phyloP scores from a whole-genome alignment of 176 grass and related monocot species.

The Carex scoparia region DNA sequence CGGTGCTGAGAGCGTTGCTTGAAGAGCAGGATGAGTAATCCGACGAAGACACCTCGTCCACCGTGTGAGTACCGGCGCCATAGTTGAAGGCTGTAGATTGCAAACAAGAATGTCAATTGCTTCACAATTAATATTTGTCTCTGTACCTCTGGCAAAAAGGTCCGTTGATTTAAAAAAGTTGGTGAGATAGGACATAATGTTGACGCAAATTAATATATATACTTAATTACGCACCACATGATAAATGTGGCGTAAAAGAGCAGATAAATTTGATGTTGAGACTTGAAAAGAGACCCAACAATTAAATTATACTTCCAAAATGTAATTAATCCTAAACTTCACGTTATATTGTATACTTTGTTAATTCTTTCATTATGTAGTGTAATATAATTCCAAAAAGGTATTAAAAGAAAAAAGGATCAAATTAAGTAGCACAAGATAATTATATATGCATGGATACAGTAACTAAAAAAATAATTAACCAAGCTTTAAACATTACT shows the following conservation, averaged over 20 bases:
- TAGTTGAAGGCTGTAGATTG: constrained; percentile 52
- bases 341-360: not conserved
- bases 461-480: not conserved
- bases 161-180: not conserved
- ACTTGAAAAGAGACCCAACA: not conserved
- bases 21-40: constrained; percentile 67
- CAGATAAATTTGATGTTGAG: not conserved
- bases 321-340: not conserved
- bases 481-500: not conserved
- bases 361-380: not conserved
- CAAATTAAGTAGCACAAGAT: not conserved
- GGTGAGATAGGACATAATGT: not conserved
- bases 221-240: not conserved
- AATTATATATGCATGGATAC: too few relatives aligned
- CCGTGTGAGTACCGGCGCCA: constrained; percentile 41
- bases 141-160: not conserved
- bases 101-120: not conserved
- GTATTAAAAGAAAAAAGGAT: not conserved
- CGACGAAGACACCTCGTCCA: constrained; percentile 55
- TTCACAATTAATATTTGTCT: not conserved
- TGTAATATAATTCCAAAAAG: not conserved
- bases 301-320: not conserved
- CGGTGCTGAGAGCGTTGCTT: constrained; percentile 45
- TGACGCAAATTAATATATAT: not conserved
- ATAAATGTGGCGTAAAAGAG: not conserved